Base-by-base conservation (phyloP, 108 stramenopile genomes). In the Conticribra guillardii region DNA sequence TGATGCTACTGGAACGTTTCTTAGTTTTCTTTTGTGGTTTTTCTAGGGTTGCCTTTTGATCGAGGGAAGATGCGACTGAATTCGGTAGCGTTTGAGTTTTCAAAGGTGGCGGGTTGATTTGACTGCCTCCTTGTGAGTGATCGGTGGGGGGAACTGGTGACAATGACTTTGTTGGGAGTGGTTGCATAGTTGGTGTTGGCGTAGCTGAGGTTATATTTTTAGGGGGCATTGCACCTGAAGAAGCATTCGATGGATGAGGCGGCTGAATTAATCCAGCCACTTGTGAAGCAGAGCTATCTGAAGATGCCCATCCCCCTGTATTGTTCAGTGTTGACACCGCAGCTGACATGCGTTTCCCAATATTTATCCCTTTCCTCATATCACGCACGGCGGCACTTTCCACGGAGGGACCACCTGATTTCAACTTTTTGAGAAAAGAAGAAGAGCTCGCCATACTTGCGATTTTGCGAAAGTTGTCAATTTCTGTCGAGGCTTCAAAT, bases 281-380 rank as follows among this genome's bases (percentile, higher is more conserved):
- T 27, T 51, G 50, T 23, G 53, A 66, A 41, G 30, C 19, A 29
- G 68, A 69, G 3, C 58, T 61, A 61, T 61, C 62, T 11, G 71
- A 30, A 26, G 63, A 65, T 18, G 64, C 53, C 64, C 56, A 48
- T 44, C 46, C 68, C 50, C 61, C 64, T 16, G 22, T 49, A 44
- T 65, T 71, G 19, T 52, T 64, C 29, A 89, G 52, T 0, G 87
- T 80, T 3, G 86, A 85, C 16, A 91, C 65, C 2, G 90, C 86
- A 0, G 87, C 85, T 54, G 86, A 82, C 90, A 91, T 91, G 24
- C 79, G 74, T 50, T 91, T 91, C 33, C 87, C 87, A 8, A 89
- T 81, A 34, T 67, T 76, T 1, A 77, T 67, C 53, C 90, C 90
- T 46, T 83, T 54, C 27, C 90, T 75, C 44, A 91, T 33, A 11